Conservation (phyloP, 495 filamentous ascomycete species). For the Xylaria intraflava region DNA sequence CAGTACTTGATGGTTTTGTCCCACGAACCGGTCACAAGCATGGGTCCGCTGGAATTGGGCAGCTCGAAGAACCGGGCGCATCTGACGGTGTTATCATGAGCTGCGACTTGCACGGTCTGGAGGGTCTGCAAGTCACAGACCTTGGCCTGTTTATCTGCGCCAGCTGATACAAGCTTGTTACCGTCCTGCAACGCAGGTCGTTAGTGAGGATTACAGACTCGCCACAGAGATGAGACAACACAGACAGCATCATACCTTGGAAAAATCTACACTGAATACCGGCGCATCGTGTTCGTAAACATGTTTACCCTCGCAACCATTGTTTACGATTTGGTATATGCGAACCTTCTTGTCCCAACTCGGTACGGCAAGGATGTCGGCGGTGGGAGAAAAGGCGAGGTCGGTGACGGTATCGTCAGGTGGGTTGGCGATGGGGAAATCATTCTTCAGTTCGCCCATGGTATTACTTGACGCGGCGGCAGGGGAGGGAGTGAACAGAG, state of each 20-base stretch:
- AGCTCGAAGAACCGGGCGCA: constrained; percentile 63
- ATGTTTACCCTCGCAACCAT: constrained; percentile 68
- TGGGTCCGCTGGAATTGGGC: constrained; percentile 44
- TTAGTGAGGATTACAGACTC: not conserved
- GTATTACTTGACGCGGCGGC: constrained; percentile 52
- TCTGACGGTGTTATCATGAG: constrained; percentile 66
- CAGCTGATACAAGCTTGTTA: constrained; percentile 61
- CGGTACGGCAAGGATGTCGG: constrained; percentile 73
- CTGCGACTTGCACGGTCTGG: constrained; percentile 57
- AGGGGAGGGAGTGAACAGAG: constrained; percentile 55
- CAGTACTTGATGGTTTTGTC: constrained; percentile 89
- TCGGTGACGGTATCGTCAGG: constrained; percentile 85
- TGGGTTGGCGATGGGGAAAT: constrained; percentile 66
- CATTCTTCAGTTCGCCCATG: constrained; percentile 83
- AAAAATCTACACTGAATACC: constrained; percentile 75
- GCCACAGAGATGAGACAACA: not conserved
- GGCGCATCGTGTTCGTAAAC: constrained; percentile 70
- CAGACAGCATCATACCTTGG: constrained; percentile 53
- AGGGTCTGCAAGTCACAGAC: constrained; percentile 61
- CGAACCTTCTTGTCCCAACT: constrained; percentile 93
- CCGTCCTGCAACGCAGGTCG: constrained; percentile 35
- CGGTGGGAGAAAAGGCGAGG: constrained; percentile 69
- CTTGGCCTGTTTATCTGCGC: constrained; percentile 70
- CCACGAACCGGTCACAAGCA: constrained; percentile 82
- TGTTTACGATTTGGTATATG: constrained; percentile 77